Percentiles rank a stretch among this genome's conserved stretches.
phyloP scores from a whole-genome alignment of 345 rosid species.

The Balakata baccata region DNA sequence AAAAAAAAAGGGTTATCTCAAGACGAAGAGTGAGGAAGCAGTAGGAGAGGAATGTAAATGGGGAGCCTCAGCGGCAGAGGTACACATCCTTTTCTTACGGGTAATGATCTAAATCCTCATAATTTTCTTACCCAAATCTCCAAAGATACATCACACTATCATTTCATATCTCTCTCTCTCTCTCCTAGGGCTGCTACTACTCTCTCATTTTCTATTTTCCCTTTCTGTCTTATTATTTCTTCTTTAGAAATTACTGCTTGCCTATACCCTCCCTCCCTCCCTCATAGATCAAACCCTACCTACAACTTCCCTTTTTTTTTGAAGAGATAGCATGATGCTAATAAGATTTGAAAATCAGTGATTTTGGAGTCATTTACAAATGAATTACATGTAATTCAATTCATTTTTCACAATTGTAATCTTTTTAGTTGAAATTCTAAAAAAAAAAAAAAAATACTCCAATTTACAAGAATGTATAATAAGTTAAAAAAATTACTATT shows the following conservation, averaged over 20 bases:
- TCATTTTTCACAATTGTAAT: too few relatives aligned
- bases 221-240: constrained; percentile 28
- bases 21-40: too few relatives aligned
- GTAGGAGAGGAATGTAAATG: too few relatives aligned
- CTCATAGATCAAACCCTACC: constrained; percentile 29
- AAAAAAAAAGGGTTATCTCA: too few relatives aligned
- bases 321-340: too few relatives aligned
- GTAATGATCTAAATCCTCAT: constrained; percentile 53
- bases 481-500: too few relatives aligned
- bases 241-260: constrained; percentile 35
- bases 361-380: too few relatives aligned
- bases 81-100: constrained; percentile 56
- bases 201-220: constrained; percentile 18
- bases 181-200: constrained; percentile 2
- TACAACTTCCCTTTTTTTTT: constrained; percentile 22
- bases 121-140: constrained; percentile 52
- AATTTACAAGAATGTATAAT: too few relatives aligned
- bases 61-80: constrained; percentile 15
- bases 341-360: too few relatives aligned
- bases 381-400: too few relatives aligned
- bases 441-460: too few relatives aligned
- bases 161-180: constrained; percentile 37
- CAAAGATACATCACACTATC: constrained; percentile 40
- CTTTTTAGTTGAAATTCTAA: too few relatives aligned
- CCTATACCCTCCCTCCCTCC: not conserved